Evolutionary conservation across 2,329 filamentous ascomycete species (phyloP), one percentile per base, ranked within the genome.

Genomic region (Xylaria digitata): DNA sequence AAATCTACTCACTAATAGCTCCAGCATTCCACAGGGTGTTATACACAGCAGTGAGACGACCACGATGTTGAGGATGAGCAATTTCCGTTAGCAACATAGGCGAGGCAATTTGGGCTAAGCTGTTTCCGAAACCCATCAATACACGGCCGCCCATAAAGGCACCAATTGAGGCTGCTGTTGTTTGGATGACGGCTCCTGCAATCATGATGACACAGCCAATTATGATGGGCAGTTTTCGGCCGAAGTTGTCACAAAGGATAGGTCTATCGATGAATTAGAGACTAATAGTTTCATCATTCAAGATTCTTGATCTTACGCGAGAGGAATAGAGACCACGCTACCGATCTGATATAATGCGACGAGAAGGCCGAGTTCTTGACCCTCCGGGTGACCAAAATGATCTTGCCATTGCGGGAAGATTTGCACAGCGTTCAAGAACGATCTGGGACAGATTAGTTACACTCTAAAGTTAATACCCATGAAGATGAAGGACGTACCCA

Each of bases 291-390:
- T 11, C 21, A 49, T 19, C 11, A 23, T 66, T 23, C 6, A 54
- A 34, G 34, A 13, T n/a, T 17, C n/a, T 53, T 32, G 30, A 53
- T 67, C 80, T 76, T 75, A 81, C 79, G 89, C 86, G 37, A 89
- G 78, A 1, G 86, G 86, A 46, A 89, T 85, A 26, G 85, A 85
- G 49, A 80, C 77, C 66, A 89, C 82, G 63, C 85, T 86, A 52
- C 87, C 87, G 46, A 89, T 83, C 71, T 86, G 86, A 76, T 89
- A 89, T 68, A 86, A 83, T 7, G 87, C 85, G 9, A 83, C 84
- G 2, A 89, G 80, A 37, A 89, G 81, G 58, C 87, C 87, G 7
- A 83, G 77, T 75, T 77, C 71, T 66, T 78, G 74, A 70, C 83
- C 75, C 74, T 81, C 46, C 0, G 80, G 86, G 63, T 84, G 56